Conservation (phyloP, 441 rosid species). For the Pelargonium citronellum region DNA sequence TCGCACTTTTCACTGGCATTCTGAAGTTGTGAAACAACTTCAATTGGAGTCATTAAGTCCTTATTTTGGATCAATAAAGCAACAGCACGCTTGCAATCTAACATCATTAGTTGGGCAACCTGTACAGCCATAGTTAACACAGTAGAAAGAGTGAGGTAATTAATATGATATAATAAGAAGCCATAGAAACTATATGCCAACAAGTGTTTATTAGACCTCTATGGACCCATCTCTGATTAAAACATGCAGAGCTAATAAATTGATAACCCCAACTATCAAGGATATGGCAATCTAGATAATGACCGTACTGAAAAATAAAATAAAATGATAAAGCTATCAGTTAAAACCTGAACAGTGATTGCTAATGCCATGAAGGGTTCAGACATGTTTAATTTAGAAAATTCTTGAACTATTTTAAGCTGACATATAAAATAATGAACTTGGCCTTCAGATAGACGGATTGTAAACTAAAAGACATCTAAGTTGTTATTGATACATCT, state of each 20-base stretch:
- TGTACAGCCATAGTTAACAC: slow-evolving; percentile 26
- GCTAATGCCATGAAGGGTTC: background rate
- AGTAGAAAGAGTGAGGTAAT: slow-evolving; percentile 5
- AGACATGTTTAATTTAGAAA: background rate
- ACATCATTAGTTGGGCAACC: slow-evolving; percentile 88
- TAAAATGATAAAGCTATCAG: background rate
- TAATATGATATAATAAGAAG: slow-evolving; percentile 13
- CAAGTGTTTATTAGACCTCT: background rate
- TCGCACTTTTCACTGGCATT: slow-evolving; percentile 55
- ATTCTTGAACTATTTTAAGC: background rate
- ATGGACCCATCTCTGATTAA: background rate
- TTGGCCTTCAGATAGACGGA: background rate
- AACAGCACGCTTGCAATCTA: slow-evolving; percentile 79
- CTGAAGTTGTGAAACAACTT: slow-evolving; percentile 71
- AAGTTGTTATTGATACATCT: background rate
- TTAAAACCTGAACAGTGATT: background rate
- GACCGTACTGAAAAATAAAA: background rate
- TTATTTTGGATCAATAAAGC: slow-evolving; percentile 71
- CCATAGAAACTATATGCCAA: slow-evolving; percentile 2
- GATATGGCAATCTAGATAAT: background rate
- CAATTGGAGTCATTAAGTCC: slow-evolving; percentile 75
- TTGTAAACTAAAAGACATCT: background rate
- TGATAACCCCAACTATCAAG: background rate
- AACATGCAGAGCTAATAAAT: background rate
- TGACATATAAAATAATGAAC: background rate